Conservation (phyloP, 306 rosid genomes). For the Nissolia schottii region DNA sequence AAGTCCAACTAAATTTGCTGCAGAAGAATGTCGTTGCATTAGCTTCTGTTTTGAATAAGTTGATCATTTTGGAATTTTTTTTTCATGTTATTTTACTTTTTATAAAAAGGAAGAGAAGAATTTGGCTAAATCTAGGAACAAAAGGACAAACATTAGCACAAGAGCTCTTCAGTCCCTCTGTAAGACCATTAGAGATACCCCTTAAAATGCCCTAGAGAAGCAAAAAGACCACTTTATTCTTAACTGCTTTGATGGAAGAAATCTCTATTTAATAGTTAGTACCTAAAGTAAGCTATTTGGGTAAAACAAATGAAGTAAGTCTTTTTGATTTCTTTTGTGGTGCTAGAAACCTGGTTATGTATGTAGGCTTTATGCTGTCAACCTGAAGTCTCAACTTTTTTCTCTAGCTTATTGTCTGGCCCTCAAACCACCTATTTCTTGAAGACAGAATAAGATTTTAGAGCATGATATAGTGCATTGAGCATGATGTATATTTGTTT, state of each 20-base stretch:
- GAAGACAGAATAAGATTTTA: neutral
- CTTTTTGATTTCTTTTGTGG: neutral
- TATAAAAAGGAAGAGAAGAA: neutral
- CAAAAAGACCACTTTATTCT: neutral
- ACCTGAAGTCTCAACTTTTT: neutral
- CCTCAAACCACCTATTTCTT: neutral
- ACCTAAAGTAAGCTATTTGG: neutral
- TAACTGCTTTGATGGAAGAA: neutral
- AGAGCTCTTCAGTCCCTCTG: neutral
- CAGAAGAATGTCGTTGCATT: neutral
- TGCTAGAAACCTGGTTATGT: neutral
- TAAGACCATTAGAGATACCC: neutral
- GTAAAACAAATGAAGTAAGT: neutral
- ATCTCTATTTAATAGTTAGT: too few relatives aligned
- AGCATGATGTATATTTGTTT: neutral
- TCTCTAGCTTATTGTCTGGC: neutral
- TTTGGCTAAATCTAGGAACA: neutral
- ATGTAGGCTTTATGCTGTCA: neutral
- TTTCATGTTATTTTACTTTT: neutral
- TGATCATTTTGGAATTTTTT: neutral
- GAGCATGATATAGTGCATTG: neutral
- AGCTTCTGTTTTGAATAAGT: neutral
- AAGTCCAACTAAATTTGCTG: neutral
- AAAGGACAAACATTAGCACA: neutral
- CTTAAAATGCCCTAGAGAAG: neutral